These are phyloP conservation scores for Coniochaeta sp. DNA, from an alignment of 2,329 filamentous ascomycete species.

Conservation along the genomic window DNA sequence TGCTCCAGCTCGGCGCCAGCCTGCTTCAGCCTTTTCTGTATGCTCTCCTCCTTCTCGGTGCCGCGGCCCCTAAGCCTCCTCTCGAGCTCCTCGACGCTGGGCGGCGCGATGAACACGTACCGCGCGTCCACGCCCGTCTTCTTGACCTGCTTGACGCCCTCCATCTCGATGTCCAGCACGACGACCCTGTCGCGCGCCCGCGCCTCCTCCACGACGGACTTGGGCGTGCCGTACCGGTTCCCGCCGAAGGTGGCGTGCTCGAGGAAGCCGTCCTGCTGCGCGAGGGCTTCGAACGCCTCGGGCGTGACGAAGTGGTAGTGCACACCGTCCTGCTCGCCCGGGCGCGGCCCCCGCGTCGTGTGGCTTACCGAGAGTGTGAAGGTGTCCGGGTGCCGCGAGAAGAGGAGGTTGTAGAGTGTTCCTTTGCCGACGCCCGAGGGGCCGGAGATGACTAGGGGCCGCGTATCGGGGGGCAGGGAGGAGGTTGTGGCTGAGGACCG, in stretches of 20 bases:
- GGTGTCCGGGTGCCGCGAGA: constrained; percentile 43
- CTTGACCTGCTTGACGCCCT: constrained; percentile 93
- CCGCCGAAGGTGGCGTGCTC: constrained; percentile 80
- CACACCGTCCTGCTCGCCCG: constrained; percentile 66
- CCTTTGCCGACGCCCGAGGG: constrained; percentile 77
- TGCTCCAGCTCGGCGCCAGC: constrained; percentile 70
- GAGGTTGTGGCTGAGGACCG: not conserved
- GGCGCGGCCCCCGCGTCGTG: constrained; percentile 72
- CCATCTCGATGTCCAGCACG: constrained; percentile 94
- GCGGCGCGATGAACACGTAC: constrained; percentile 81
- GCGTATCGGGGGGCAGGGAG: constrained; percentile 36
- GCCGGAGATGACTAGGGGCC: constrained; percentile 71
- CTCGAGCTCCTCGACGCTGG: constrained; percentile 68
- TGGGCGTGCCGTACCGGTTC: constrained; percentile 82
- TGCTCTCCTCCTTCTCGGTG: constrained; percentile 69
- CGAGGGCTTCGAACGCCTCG: constrained; percentile 60
- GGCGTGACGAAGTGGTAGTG: constrained; percentile 75
- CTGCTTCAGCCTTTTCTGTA: constrained; percentile 63
- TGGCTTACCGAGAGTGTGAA: constrained; percentile 58
- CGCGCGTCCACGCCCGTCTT: constrained; percentile 65
- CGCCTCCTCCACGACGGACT: constrained; percentile 70
- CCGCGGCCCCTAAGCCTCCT: constrained; percentile 64
- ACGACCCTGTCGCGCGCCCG: constrained; percentile 65
- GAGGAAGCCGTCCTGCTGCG: constrained; percentile 67
- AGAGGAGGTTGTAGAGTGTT: constrained; percentile 68